Conservation (phyloP, 805 yeast genomes). For the Spathaspora hagerdaliae region DNA sequence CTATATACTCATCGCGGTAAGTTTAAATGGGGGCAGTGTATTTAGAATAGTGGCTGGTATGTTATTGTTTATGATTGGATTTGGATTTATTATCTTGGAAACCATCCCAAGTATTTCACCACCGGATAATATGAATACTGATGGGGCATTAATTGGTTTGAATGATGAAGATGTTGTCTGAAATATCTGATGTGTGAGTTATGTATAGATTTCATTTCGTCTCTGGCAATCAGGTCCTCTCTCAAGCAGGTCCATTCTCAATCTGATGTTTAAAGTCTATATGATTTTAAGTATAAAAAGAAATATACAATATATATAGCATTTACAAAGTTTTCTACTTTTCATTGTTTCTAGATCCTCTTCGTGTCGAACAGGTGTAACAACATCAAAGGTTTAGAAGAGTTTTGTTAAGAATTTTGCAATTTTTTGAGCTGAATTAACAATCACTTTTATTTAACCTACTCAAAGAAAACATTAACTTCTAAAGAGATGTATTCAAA, state of each 20-base stretch:
- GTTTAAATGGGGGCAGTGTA: slow-evolving; percentile 46
- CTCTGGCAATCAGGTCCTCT: background rate
- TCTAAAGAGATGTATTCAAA: too few species aligned
- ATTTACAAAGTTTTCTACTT: too few species aligned
- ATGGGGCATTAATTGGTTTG: slow-evolving; percentile 34
- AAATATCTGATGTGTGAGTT: background rate
- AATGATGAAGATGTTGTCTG: slow-evolving; percentile 38
- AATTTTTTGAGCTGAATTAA: too few species aligned
- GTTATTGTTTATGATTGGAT: slow-evolving; percentile 57
- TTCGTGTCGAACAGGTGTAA: too few species aligned
- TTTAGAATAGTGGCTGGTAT: slow-evolving; percentile 58
- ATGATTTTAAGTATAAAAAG: too few species aligned
- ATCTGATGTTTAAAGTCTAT: too few species aligned
- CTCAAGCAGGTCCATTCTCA: background rate
- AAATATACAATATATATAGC: too few species aligned
- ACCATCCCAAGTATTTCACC: slow-evolving; percentile 71
- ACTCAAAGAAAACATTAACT: too few species aligned
- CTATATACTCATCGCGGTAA: slow-evolving; percentile 34
- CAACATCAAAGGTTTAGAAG: too few species aligned
- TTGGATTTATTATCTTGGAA: slow-evolving; percentile 58
- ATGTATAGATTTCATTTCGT: background rate
- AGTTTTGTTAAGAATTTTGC: too few species aligned
- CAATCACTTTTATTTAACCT: too few species aligned
- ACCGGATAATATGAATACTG: slow-evolving; percentile 73
- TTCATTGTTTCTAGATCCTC: too few species aligned